Conservation (phyloP, 352 stramenopile genomes). For the Phytophthora niederhauseri region DNA sequence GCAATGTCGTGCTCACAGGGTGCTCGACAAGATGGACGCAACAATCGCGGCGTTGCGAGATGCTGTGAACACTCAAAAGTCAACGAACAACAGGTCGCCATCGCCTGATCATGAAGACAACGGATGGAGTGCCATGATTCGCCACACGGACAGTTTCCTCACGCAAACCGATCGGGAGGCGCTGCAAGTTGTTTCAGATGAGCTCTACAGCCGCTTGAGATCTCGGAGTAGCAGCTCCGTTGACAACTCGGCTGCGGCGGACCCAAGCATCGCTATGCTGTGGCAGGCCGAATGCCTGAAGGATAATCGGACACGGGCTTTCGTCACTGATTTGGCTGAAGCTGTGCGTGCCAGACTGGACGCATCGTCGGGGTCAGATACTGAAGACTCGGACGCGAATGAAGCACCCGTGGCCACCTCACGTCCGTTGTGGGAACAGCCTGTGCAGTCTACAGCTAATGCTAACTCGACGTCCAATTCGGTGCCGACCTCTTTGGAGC, state of each 20-base stretch:
- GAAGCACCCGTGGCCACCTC: slow-evolving; percentile 24
- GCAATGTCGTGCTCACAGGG: slow-evolving; percentile 59
- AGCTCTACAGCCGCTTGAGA: slow-evolving; percentile 32
- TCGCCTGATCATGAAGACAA: slow-evolving; percentile 11
- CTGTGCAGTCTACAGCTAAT: slow-evolving; percentile 3
- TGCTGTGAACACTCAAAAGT: slow-evolving; percentile 19
- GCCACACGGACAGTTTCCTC: slow-evolving; percentile 45
- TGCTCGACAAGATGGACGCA: slow-evolving; percentile 63
- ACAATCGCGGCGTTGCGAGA: slow-evolving; percentile 55
- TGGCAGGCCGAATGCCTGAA: slow-evolving; percentile 61
- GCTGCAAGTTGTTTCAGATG: slow-evolving; percentile 42
- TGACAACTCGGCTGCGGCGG: slow-evolving; percentile 8
- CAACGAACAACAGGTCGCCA: neutral
- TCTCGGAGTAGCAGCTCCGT: slow-evolving; percentile 21
- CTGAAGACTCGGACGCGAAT: slow-evolving; percentile 47
- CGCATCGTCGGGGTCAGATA: slow-evolving; percentile 49
- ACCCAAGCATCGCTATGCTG: slow-evolving; percentile 31
- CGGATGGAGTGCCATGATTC: slow-evolving; percentile 33
- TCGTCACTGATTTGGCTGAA: slow-evolving; percentile 62
- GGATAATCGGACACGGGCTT: slow-evolving; percentile 49
- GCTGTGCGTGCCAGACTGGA: slow-evolving; percentile 51
- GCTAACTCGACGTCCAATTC: neutral
- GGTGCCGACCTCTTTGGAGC: slow-evolving; percentile 19
- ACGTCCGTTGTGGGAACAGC: slow-evolving; percentile 20
- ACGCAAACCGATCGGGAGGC: slow-evolving; percentile 51